Evolutionary conservation across 495 filamentous ascomycete genomes (phyloP).

Genomic region (Neurospora hispaniola): DNA sequence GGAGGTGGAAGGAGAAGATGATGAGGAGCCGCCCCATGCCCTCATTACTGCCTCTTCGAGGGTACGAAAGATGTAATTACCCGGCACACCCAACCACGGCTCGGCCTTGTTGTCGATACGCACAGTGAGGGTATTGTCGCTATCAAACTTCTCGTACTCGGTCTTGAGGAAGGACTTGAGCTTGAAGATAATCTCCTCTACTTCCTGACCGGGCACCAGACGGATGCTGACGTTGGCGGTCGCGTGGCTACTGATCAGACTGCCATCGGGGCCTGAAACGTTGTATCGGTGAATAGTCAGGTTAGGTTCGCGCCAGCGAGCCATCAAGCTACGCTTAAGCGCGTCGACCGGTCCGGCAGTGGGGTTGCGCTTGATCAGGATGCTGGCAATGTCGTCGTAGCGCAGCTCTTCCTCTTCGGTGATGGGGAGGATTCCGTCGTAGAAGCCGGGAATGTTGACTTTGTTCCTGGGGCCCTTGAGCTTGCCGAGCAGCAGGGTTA

Average conservation of each 20-base stretch:
- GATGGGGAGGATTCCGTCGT: slow-evolving; percentile 67
- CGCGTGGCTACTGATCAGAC: slow-evolving; percentile 78
- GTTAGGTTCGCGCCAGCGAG: slow-evolving; percentile 91
- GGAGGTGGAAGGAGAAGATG: background rate
- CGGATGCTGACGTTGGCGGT: slow-evolving; percentile 80
- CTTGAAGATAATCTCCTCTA: slow-evolving; percentile 55
- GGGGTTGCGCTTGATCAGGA: slow-evolving; percentile 59
- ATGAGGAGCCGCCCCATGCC: slow-evolving; percentile 49
- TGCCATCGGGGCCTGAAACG: slow-evolving; percentile 75
- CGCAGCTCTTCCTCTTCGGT: slow-evolving; percentile 66
- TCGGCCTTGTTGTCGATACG: slow-evolving; percentile 87
- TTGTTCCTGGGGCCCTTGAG: slow-evolving; percentile 60
- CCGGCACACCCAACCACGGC: slow-evolving; percentile 88
- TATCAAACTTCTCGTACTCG: slow-evolving; percentile 63
- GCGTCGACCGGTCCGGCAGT: slow-evolving; percentile 53
- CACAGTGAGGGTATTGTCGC: slow-evolving; percentile 71
- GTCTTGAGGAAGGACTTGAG: slow-evolving; percentile 56
- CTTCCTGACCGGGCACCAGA: slow-evolving; percentile 84
- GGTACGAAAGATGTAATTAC: slow-evolving; percentile 82
- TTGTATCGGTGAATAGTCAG: slow-evolving; percentile 89
- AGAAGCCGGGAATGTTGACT: slow-evolving; percentile 64
- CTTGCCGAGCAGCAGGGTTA: slow-evolving; percentile 68
- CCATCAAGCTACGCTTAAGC: slow-evolving; percentile 72
- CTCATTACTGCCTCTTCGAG: slow-evolving; percentile 77
- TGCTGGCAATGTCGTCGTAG: slow-evolving; percentile 72